Conservation (phyloP, 352 stramenopile genomes). For the Globisporangium takayamanum region DNA sequence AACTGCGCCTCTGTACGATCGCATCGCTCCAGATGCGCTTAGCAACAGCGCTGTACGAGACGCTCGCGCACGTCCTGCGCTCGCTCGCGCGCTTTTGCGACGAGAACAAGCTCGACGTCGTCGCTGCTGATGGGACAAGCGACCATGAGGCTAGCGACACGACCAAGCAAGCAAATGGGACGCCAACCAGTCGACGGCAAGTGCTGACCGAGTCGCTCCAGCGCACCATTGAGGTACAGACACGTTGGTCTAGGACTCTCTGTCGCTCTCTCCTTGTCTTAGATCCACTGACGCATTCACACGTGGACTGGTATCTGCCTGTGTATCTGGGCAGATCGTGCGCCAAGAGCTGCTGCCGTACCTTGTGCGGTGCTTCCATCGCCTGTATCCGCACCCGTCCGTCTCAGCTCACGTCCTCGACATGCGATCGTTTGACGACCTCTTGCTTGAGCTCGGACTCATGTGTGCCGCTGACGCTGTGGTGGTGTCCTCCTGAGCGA, state of each 20-base stretch:
- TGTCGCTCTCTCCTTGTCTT: neutral
- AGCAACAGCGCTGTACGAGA: conserved; percentile 46
- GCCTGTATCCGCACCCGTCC: conserved; percentile 39
- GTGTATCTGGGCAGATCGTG: conserved; percentile 26
- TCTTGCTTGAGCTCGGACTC: conserved; percentile 30
- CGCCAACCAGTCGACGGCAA: conserved; percentile 9
- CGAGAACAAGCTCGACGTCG: conserved; percentile 42
- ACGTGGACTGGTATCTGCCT: neutral
- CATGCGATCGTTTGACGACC: conserved; percentile 26
- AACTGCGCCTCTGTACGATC: conserved; percentile 75
- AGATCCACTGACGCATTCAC: neutral
- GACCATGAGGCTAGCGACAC: neutral
- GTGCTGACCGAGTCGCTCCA: conserved; percentile 35
- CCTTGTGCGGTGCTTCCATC: conserved; percentile 66
- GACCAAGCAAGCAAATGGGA: conserved; percentile 2
- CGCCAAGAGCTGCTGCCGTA: conserved; percentile 56
- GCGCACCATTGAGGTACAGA: conserved; percentile 51
- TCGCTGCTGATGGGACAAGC: neutral
- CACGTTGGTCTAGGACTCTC: neutral
- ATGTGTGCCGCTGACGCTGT: conserved; percentile 17
- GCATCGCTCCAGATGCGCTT: conserved; percentile 52
- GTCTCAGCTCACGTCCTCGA: conserved; percentile 17
- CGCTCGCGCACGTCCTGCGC: conserved; percentile 41
- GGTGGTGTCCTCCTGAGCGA: neutral
- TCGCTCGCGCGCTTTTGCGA: conserved; percentile 46